Conservation (phyloP, 2,329 filamentous ascomycete species). For the Pseudogymnoascus sp. region DNA sequence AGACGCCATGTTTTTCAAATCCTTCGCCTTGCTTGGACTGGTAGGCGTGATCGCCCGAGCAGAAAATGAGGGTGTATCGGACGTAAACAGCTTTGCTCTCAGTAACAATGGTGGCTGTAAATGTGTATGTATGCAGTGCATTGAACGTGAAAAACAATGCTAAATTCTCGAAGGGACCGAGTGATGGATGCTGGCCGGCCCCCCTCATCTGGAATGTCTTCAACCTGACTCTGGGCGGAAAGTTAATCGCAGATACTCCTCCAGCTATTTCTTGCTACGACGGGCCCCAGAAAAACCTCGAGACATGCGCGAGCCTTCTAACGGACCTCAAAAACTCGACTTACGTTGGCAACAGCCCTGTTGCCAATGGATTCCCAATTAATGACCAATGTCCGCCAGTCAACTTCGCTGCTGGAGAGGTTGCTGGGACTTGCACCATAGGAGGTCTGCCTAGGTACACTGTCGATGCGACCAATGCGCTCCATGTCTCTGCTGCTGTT, state of each 20-base stretch:
- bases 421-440: constrained; percentile 28
- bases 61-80: background rate
- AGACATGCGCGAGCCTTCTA: constrained; percentile 26
- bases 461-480: constrained; percentile 30
- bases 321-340: constrained; percentile 27
- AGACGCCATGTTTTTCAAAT: background rate
- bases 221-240: constrained; percentile 28
- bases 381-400: constrained; percentile 37
- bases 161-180: background rate
- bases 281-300: constrained; percentile 23
- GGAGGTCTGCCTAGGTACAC: constrained; percentile 31
- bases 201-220: constrained; percentile 24
- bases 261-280: constrained; percentile 30
- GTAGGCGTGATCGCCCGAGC: background rate
- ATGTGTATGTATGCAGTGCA: background rate
- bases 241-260: constrained; percentile 27
- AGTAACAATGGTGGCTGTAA: background rate
- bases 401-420: constrained; percentile 18
- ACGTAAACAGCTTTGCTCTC: background rate
- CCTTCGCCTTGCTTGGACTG: constrained; percentile 2
- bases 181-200: constrained; percentile 28
- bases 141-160: background rate
- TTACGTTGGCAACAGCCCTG: constrained; percentile 30
- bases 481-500: constrained; percentile 31
- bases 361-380: constrained; percentile 34